Percentiles rank a stretch among this genome's conserved stretches.
Conservation (phyloP, 2,329 filamentous ascomycete species). For the Trichoderma brevicompactum region DNA sequence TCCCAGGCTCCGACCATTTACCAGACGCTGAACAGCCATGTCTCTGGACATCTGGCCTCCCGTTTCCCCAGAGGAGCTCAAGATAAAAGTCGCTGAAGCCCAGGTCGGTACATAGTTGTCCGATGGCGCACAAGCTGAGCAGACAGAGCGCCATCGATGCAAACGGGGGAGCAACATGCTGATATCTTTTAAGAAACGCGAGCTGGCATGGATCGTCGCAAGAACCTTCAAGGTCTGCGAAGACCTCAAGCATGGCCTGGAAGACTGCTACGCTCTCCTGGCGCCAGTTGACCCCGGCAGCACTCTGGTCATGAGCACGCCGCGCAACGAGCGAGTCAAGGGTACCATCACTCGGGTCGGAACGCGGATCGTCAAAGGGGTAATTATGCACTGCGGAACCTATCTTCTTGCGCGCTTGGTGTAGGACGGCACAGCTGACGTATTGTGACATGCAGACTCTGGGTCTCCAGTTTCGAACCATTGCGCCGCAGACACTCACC, state of each 20-base stretch:
- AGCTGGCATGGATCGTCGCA: constrained; percentile 59
- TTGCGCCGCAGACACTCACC: constrained; percentile 56
- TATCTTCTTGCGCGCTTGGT: too few relatives aligned
- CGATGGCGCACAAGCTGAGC: constrained; percentile 9
- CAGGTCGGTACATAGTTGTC: constrained; percentile 50
- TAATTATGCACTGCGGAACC: constrained; percentile 49
- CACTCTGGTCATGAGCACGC: constrained; percentile 86
- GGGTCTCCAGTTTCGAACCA: constrained; percentile 74
- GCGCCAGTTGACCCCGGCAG: constrained; percentile 83
- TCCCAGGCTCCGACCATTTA: constrained; percentile 24
- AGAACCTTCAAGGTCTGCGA: constrained; percentile 55
- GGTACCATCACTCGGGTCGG: constrained; percentile 90
- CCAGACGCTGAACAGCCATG: constrained; percentile 45
- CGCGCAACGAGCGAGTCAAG: constrained; percentile 87
- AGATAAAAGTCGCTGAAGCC: constrained; percentile 53
- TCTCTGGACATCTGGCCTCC: constrained; percentile 64
- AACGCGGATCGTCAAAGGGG: constrained; percentile 88
- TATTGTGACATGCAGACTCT: constrained; percentile 61
- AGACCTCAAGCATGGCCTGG: constrained; percentile 67
- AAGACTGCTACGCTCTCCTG: constrained; percentile 87
- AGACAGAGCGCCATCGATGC: background rate
- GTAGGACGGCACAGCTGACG: background rate
- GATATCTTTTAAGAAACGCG: constrained; percentile 49
- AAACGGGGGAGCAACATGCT: constrained; percentile 34
- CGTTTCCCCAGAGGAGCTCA: constrained; percentile 55